Base-by-base conservation (phyloP, 306 rosid species). In the Prosopis cineraria region DNA sequence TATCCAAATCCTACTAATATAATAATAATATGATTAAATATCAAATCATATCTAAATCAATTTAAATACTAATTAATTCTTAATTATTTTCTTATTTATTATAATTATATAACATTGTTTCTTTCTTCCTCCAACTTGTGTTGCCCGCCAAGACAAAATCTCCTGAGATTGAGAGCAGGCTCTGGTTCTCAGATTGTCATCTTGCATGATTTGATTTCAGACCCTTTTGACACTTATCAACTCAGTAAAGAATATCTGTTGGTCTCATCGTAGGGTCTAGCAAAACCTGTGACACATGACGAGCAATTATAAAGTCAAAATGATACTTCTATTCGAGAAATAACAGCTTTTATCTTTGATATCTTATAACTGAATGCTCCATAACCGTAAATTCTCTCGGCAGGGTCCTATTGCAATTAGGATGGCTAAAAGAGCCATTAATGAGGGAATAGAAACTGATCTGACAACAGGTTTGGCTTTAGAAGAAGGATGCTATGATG, bases 391-490 rank as follows among this genome's bases (percentile, higher is more conserved):
- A 33, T 59, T 76, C 47, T 86, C 56, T 86, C 62, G 44, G 73
- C 88, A 95, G 98, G 99, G 99, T 73, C 99, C 98, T 36, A 29
- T 95, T 36, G 99, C 98, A 72, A 33, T 88, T 83, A 91, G 89
- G 87, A 86, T 93, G 97, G 99, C 93, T 1, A 93, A 95, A 81
- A 84, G 73, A 85, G 98, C 99, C 22, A 89, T 92, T 34, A 77
- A 87, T 10, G 89, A 91, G 81, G 98, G 97, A 31, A 39, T 87
- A 37, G 97, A 87, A 75, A 85, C 82, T 65, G 88, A 85, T 80
- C 79, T 82, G 80, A 50, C 27, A 62, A 87, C 93, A 33, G 90
- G 86, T 59, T 64, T 91, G 88, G 83, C 60, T 44, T 69, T 88
- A 78, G 98, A 91, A 90, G 90, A 88, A 81, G 89, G 91, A 33